Evolutionary conservation across 2,329 filamentous ascomycete genomes (phyloP), one percentile per base, ranked within the genome.

Genomic region (Calonectria hawksworthii): DNA sequence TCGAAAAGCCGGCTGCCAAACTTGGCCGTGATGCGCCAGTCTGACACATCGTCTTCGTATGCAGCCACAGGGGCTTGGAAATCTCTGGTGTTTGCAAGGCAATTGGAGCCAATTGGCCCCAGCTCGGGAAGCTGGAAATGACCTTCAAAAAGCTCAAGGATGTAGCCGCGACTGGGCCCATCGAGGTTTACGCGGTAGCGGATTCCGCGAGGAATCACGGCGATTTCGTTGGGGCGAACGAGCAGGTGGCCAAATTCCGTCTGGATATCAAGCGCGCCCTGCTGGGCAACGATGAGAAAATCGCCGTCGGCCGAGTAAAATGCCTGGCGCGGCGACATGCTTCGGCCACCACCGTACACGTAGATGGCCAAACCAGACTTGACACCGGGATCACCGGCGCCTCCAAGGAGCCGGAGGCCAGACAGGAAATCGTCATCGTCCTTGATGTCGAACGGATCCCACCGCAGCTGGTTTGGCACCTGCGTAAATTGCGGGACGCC

Each of bases 241-340:
- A 95, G 89, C 9, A 96, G 86, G 81, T 89, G 90, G 56, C 94
- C 94, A 63, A 96, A 88, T 84, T 96, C 94, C 0, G 94, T 96
- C 80, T 93, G 91, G 76, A 96, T 93, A 81, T 96, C 94, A 54
- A 96, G 86, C 21, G 89, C 89, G 3, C 94, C 94, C 75, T 94
- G 91, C 82, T 96, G 94, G 2, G 93, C 89, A 18, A 96, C 93
- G 76, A 96, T 93, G 70, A 96, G 85, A 80, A 95, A 91, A 83
- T 96, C 94, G 9, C 94, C 94, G 81, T 96, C 94, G 0, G 95
- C 93, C 6, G 94, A 96, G 88, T 96, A 98, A 84, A 96, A 98
- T 0, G 95, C 95, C 66, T 93, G 89, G 41, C 91, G 90, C 18
- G 88, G 86, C 63, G 89, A 88, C 96, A 98, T 98, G 82, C 93